Evolutionary conservation across 2,329 filamentous ascomycete genomes (phyloP), one percentile per base, ranked within the genome.

Genomic region (Paecilomyces niveus): DNA sequence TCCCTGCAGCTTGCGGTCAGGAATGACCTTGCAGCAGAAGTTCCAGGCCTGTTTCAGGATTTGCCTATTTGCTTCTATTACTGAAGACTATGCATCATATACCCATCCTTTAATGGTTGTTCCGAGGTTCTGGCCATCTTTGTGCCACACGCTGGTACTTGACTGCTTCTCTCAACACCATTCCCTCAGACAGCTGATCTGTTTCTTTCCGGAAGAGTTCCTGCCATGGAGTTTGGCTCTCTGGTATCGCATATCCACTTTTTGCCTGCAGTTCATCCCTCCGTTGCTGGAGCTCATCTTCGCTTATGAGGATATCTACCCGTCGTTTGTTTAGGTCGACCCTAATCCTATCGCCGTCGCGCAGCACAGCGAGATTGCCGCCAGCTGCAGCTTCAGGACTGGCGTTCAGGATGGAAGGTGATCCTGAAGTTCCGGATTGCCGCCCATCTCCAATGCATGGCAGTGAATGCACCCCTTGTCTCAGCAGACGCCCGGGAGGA

Each of bases 391-490:
- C 81, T 66, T 84, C 81, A 7, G 81, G 81, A 52, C 76, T 81
- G 1, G 80, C 81, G 60, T 83, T 83, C n/a, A 83, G 68, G 55
- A 84, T 83, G 0, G 79, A 82, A 1, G 81, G 81, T 2, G 78
- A 81, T 0, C 78, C 80, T 2, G 81, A 83, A 2, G 81, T 84
- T 32, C 81, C 81, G 7, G 79, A 82, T 64, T 83, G 81, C 53
- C 81, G 71, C 1, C 81, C 81, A 63, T 84, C 81, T 6, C 81
- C 81, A 59, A 84, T 80, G 58, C 79, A 82, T 7, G 78, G 76
- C 54, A 83, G 67, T 53, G 79, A 72, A 61, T 73, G 65, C 59
- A 82, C 67, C 55, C 81, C 77, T 64, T 78, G 66, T 60, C 74
- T 74, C 51, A 81, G 63, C 3, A 81, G 70, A 55, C 74, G 70